Conservation (phyloP, 768 basidiomycete species). For the Lentinula sp. region DNA sequence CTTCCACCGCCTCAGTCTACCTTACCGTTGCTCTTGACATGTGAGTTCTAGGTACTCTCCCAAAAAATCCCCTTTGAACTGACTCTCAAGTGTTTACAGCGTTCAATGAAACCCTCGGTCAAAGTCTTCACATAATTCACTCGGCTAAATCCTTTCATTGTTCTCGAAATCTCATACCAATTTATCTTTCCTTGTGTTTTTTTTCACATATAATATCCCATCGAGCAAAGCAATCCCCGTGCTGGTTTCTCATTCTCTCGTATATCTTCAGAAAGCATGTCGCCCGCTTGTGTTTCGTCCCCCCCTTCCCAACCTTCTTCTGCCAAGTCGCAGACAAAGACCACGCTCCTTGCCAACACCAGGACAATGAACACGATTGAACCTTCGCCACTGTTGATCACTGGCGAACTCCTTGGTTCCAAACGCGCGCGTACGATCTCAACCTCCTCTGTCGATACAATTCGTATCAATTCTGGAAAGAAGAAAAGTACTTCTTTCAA, state of each 20-base stretch:
- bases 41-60: not conserved
- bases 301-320: slow-evolving; percentile 3
- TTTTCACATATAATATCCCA: not conserved
- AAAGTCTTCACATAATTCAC: not conserved
- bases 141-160: not conserved
- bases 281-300: not conserved
- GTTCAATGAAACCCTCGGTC: not conserved
- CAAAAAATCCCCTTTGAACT: not conserved
- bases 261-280: not conserved
- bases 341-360: slow-evolving; percentile 1
- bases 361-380: not conserved
- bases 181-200: not conserved
- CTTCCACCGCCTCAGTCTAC: not conserved
- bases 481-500: slow-evolving; percentile 4
- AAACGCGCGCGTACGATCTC: slow-evolving; percentile 4
- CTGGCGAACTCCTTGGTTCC: not conserved
- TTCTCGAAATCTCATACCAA: not conserved
- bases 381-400: not conserved
- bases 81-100: not conserved
- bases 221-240: not conserved
- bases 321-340: slow-evolving; percentile 7
- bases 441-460: slow-evolving; percentile 6
- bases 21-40: not conserved
- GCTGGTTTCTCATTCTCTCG: not conserved
- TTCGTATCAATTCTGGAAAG: not conserved